Evolutionary conservation across 208 protist genomes (phyloP), one percentile per base, ranked within the genome.

Genomic region (Acanthamoeba comandoni): DNA sequence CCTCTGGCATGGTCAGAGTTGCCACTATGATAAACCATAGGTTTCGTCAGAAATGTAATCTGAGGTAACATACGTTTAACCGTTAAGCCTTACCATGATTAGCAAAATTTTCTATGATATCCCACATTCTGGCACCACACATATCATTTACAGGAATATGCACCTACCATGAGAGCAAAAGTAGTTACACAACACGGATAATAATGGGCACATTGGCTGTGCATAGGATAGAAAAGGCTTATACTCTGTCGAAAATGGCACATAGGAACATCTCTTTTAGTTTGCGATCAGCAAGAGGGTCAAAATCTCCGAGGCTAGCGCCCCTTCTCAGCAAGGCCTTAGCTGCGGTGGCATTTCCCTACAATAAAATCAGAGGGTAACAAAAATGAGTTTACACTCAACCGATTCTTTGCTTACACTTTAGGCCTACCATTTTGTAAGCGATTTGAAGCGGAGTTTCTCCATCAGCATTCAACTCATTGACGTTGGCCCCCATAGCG

Each of bases 371-470:
- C n/a, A n/a, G n/a, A n/a, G n/a, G n/a, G n/a, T n/a, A n/a, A n/a
- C n/a, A n/a, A n/a, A n/a, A n/a, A n/a, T n/a, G n/a, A n/a, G n/a
- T n/a, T n/a, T n/a, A n/a, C n/a, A n/a, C n/a, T n/a, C n/a, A n/a
- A n/a, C n/a, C n/a, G n/a, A n/a, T n/a, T n/a, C n/a, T n/a, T n/a
- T n/a, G n/a, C n/a, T n/a, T n/a, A n/a, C n/a, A n/a, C n/a, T n/a
- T n/a, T n/a, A n/a, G n/a, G 69, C 8, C 12, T 60, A 82, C 71
- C 71, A 60, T 82, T 12, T 58, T 53, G 71, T 60, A 82, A 26
- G 71, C 71, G 26, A 82, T 15, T 29, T 82, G 71, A 35, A 82
- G 71, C n/a, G 71, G 71, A n/a, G 71, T 82, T 19, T 82, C 71
- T 3, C 26, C n/a, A 7, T 82, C 71, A 43, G 13, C 17, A 24